Percentiles rank a stretch among this genome's conserved stretches.
phyloP scores from a whole-genome alignment of 441 rosid species.

The Gossypium aridum region DNA sequence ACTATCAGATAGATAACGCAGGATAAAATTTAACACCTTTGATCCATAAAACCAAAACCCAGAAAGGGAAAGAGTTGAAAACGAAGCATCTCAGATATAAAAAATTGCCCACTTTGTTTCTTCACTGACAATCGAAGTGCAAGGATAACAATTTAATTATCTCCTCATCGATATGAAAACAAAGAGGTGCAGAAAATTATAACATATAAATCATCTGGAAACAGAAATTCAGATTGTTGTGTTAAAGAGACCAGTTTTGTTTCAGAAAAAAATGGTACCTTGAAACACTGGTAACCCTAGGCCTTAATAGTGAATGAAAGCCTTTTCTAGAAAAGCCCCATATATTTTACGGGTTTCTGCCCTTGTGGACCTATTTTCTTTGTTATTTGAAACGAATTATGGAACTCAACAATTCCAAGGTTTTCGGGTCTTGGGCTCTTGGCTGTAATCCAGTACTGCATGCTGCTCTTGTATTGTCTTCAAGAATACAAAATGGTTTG shows the following conservation, averaged over 20 bases:
- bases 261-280: neutral
- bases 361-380: neutral
- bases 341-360: neutral
- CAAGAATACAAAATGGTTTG: neutral
- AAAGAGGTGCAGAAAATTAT: neutral
- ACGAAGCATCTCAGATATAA: constrained; percentile 55
- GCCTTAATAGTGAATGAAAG: neutral
- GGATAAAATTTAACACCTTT: constrained; percentile 26
- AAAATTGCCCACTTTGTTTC: constrained; percentile 42
- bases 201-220: neutral
- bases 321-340: neutral
- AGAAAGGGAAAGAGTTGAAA: neutral
- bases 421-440: neutral
- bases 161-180: constrained; percentile 38
- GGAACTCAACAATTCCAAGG: neutral
- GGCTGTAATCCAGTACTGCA: neutral
- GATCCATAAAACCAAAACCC: constrained; percentile 20
- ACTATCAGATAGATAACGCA: constrained; percentile 46
- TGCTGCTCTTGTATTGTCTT: neutral
- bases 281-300: neutral
- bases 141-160: constrained; percentile 58
- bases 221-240: neutral
- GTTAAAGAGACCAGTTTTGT: neutral
- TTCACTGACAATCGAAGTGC: constrained; percentile 73
- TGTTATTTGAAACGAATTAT: neutral